Percentiles rank a stretch among this genome's conserved stretches.
Evolutionary conservation across 2,329 filamentous ascomycete genomes (phyloP).

Genomic region (Xylariaceae sp.): DNA sequence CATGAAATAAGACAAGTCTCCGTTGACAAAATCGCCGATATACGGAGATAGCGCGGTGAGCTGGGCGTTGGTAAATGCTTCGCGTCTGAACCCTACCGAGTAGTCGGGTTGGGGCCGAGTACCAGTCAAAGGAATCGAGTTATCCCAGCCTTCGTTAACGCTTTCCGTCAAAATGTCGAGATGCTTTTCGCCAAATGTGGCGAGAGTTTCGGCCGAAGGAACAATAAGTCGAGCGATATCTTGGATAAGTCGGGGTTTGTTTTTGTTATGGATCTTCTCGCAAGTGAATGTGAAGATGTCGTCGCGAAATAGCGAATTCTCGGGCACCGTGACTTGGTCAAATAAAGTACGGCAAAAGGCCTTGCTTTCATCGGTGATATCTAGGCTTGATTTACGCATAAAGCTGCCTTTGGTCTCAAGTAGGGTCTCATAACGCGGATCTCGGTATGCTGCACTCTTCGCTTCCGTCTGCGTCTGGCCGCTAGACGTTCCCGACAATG

Average conservation of each 20-base stretch:
- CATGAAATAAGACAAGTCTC: constrained; percentile 43
- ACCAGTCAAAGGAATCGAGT: constrained; percentile 29
- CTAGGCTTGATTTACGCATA: too few relatives aligned
- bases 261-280: constrained; percentile 32
- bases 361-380: too few relatives aligned
- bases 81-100: constrained; percentile 38
- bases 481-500: too few relatives aligned
- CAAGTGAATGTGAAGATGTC: constrained; percentile 37
- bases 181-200: constrained; percentile 26
- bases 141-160: constrained; percentile 42
- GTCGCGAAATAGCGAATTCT: constrained; percentile 37
- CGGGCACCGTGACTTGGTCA: constrained; percentile 25
- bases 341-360: too few relatives aligned
- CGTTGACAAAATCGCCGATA: constrained; percentile 31
- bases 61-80: constrained; percentile 42
- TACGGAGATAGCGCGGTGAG: constrained; percentile 39
- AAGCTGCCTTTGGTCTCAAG: too few relatives aligned
- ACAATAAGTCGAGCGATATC: constrained; percentile 38
- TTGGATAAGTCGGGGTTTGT: constrained; percentile 38
- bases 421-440: too few relatives aligned
- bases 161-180: constrained; percentile 38
- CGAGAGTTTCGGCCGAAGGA: constrained; percentile 38
- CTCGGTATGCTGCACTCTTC: too few relatives aligned
- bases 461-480: too few relatives aligned
- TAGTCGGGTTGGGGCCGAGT: constrained; percentile 43